Percentiles rank a stretch among this genome's conserved stretches.
phyloP scores from a whole-genome alignment of 78 protist genomes.

The Dictyostelium purpureum region DNA sequence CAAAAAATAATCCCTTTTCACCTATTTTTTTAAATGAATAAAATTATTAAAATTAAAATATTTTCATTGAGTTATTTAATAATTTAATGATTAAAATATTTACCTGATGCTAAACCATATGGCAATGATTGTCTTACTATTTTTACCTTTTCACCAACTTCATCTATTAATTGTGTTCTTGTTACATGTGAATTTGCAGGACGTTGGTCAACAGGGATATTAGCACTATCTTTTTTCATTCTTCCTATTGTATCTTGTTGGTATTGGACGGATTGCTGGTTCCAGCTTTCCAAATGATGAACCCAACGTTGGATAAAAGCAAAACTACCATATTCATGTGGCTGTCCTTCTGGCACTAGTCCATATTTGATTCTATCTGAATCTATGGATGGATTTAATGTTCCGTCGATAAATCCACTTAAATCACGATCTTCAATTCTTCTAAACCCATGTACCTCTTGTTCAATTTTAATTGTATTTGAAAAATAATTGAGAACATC shows the following conservation, averaged over 20 bases:
- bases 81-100: no score
- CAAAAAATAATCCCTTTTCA: conserved; percentile 18
- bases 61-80: no score
- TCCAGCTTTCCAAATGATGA: conserved; percentile 31
- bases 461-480: not conserved
- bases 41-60: no score
- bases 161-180: conserved; percentile 26
- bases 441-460: conserved; percentile 60
- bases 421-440: conserved; percentile 42
- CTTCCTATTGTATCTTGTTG: conserved; percentile 39
- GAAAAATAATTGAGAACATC: not conserved
- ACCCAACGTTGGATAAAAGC: conserved; percentile 22
- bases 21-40: not conserved
- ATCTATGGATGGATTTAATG: conserved; percentile 37
- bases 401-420: conserved; percentile 43
- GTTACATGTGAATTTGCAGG: conserved; percentile 14
- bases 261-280: not conserved
- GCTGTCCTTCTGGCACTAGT: not conserved
- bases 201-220: conserved; percentile 1
- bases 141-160: conserved; percentile 21
- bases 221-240: conserved; percentile 6
- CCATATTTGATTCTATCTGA: not conserved
- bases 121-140: conserved; percentile 49
- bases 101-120: no score
- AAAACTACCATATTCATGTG: conserved; percentile 34